Evolutionary conservation across 1,284 basidiomycete species (phyloP).

Genomic region (Melampsora medusae): DNA sequence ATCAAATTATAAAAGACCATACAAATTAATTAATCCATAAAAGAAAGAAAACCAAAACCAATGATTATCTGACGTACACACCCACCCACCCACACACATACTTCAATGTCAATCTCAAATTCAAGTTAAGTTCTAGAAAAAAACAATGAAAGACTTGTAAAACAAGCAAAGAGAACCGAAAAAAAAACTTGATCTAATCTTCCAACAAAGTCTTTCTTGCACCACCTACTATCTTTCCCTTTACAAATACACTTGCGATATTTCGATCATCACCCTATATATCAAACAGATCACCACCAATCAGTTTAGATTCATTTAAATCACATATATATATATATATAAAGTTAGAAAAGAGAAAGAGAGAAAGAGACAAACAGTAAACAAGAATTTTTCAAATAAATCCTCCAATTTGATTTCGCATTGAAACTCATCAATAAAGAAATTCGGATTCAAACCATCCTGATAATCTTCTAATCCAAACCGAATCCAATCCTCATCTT

Average conservation of each 20-base stretch:
- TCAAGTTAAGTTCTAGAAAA: no score
- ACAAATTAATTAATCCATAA: no score
- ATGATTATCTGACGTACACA: no score
- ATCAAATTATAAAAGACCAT: no score
- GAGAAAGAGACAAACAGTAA: constrained; percentile 48
- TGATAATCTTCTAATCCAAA: constrained; percentile 8
- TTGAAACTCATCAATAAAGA: constrained; percentile 52
- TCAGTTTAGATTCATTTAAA: constrained; percentile 61
- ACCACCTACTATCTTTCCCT: constrained; percentile 75
- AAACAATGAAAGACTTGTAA: no score
- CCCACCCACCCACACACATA: no score
- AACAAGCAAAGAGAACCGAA: no score
- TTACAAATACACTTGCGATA: constrained; percentile 77
- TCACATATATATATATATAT: constrained; percentile 57
- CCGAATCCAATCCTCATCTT: constrained; percentile 40
- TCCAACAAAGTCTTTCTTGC: constrained; percentile 46
- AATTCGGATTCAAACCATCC: constrained; percentile 20
- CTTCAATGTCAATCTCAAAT: no score
- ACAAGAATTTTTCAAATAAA: constrained; percentile 52
- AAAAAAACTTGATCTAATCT: background rate
- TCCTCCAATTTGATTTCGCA: constrained; percentile 57
- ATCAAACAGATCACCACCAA: background rate
- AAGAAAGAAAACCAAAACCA: no score
- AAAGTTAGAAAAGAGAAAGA: constrained; percentile 58
- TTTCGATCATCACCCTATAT: constrained; percentile 71